Evolutionary conservation across 2,329 filamentous ascomycete genomes (phyloP), one percentile per base, ranked within the genome.

Genomic region (Teratosphaeria nubilosa): DNA sequence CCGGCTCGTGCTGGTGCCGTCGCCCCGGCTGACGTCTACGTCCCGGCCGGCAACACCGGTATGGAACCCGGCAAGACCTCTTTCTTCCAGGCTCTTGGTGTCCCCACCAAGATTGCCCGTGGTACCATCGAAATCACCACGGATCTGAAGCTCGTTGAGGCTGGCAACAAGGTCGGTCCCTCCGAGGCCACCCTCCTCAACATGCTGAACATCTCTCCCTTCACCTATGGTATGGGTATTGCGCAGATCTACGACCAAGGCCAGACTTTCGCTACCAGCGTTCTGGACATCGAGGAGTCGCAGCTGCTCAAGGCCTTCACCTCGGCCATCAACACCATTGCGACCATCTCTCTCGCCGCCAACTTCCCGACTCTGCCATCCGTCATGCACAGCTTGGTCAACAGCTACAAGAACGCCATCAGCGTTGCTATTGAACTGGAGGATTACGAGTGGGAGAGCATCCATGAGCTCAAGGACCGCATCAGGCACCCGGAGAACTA

Each of bases 41-140:
- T 99, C 69, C 94, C 94, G 68, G 94, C 91, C 70, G 94, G 94
- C 80, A 99, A 99, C 88, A 99, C 94, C 74, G 94, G 94, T 82
- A 99, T 99, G 94, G 94, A 99, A 80, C 95, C 94, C 76, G 95
- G 95, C 80, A 99, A 99, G 89, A 99, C 94, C 75, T 97, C 94
- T 76, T 99, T 99, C 91, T 99, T 99, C 91, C 94, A 99, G 87
- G 94, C 94, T 74, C 94, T 99, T 80, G 92, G 92, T 90, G 91
- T 99, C 77, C 94, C 94, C 76, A 99, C 94, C 86, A 99, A 99
- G 91, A 99, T 99, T 82, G 94, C 94, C 77, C 94, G 94, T 95
- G 95, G 94, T 95, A 99, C 94, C 81, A 99, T 99, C 81, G 94
- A 99, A 90, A 99, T 99, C 76, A 96, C 91, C 66, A 83, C 86